Conservation (phyloP, 805 yeast genomes). For the Myxozyma geophila region DNA sequence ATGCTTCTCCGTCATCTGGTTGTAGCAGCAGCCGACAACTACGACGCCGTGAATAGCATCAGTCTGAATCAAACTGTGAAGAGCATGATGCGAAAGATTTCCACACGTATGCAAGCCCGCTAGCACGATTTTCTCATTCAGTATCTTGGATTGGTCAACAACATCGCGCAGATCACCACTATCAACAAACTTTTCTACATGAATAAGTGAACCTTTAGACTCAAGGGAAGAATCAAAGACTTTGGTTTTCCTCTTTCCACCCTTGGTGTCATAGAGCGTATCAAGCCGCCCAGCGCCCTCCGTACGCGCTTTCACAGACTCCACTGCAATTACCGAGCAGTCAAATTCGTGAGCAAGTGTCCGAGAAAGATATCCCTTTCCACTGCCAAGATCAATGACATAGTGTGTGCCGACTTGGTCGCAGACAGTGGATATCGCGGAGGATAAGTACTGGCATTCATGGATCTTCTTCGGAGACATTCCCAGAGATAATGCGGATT, state of each 20-base stretch:
- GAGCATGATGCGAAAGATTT: conserved; percentile 34
- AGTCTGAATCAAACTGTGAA: conserved; percentile 33
- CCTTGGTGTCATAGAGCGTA: conserved; percentile 17
- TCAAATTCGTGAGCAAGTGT: conserved; percentile 32
- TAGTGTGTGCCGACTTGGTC: conserved; percentile 12
- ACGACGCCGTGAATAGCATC: conserved; percentile 32
- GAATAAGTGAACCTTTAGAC: conserved; percentile 22
- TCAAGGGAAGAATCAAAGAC: background rate
- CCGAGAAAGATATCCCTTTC: conserved; percentile 39
- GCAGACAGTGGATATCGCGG: conserved; percentile 24
- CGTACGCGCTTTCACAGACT: conserved; percentile 27
- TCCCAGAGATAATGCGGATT: conserved; percentile 32
- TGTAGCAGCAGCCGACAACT: conserved; percentile 40
- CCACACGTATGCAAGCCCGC: conserved; percentile 40
- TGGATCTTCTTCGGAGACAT: conserved; percentile 38
- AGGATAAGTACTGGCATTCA: conserved; percentile 35
- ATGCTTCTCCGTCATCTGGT: conserved; percentile 34
- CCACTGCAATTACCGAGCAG: conserved; percentile 35
- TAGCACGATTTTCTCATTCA: conserved; percentile 20
- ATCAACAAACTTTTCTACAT: conserved; percentile 25
- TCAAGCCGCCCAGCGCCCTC: conserved; percentile 36
- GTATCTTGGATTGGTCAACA: conserved; percentile 15
- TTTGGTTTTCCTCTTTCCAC: conserved; percentile 19
- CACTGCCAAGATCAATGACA: conserved; percentile 40
- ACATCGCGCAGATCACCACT: conserved; percentile 25